These are phyloP conservation scores for Penicillium sp. DNA, from an alignment of 2,329 filamentous ascomycete genomes.

Conservation along the genomic window DNA sequence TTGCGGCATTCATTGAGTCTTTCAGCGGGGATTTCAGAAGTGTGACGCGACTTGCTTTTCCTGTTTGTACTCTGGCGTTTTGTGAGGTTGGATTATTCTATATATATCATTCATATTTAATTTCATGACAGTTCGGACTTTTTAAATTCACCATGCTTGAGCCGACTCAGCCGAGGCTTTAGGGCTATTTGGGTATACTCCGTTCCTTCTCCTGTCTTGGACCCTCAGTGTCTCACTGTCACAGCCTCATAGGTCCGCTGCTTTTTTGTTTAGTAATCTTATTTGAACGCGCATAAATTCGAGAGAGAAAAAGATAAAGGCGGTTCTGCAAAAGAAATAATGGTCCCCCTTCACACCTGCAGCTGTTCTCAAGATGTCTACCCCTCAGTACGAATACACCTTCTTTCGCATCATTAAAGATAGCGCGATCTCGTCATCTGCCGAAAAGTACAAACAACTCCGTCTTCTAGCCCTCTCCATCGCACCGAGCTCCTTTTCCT, in stretches of 20 bases:
- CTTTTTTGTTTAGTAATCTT: too few relatives aligned
- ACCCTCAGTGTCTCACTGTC: too few relatives aligned
- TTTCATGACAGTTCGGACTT: not conserved
- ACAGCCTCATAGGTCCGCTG: too few relatives aligned
- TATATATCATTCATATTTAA: not conserved
- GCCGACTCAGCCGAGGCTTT: too few relatives aligned
- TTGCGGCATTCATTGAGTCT: not conserved
- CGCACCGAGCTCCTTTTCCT: constrained; percentile 26
- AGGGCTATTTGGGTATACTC: too few relatives aligned
- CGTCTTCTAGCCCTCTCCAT: constrained; percentile 27
- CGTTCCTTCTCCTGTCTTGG: too few relatives aligned
- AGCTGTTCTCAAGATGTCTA: not conserved
- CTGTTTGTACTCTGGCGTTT: not conserved
- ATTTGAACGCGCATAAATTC: too few relatives aligned
- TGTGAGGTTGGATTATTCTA: not conserved
- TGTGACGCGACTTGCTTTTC: not conserved
- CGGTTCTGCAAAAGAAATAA: too few relatives aligned
- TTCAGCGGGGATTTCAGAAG: constrained; percentile 1
- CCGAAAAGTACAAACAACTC: constrained; percentile 14
- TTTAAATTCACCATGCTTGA: not conserved
- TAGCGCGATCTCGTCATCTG: constrained; percentile 1
- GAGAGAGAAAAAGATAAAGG: too few relatives aligned
- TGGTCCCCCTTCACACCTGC: too few relatives aligned
- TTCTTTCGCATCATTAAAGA: constrained; percentile 13
- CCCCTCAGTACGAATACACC: not conserved